Conservation (phyloP, 805 yeast genomes). For the Wickerhamomyces bovis region DNA sequence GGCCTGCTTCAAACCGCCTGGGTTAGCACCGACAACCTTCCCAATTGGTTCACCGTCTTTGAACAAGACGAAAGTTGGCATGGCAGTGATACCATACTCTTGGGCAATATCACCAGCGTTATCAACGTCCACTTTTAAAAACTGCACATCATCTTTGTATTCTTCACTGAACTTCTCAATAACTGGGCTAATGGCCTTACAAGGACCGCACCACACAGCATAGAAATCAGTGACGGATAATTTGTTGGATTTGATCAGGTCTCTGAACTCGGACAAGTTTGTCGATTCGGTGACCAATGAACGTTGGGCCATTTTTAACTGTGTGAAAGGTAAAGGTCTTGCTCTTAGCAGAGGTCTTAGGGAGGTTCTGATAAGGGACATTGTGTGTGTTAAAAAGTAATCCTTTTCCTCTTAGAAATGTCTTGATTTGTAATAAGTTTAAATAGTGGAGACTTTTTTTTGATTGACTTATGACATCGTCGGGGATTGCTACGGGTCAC, state of each 20-base stretch:
- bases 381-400: neutral
- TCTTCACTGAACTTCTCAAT: slow-evolving; percentile 35
- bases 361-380: neutral
- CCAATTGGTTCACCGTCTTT: slow-evolving; percentile 54
- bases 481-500: neutral
- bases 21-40: slow-evolving; percentile 59
- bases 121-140: slow-evolving; percentile 71
- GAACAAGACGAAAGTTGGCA: slow-evolving; percentile 69
- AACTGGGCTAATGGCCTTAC: slow-evolving; percentile 62
- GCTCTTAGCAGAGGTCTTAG: neutral
- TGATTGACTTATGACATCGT: too few relatives aligned
- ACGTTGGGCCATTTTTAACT: neutral
- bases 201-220: slow-evolving; percentile 79
- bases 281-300: slow-evolving; percentile 29
- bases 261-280: slow-evolving; percentile 30
- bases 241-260: slow-evolving; percentile 29
- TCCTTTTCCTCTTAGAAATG: neutral
- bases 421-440: neutral
- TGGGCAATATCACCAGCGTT: slow-evolving; percentile 51
- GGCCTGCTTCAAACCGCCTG: slow-evolving; percentile 27
- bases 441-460: neutral
- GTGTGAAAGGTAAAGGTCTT: neutral
- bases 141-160: slow-evolving; percentile 44
- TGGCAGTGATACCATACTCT: slow-evolving; percentile 58
- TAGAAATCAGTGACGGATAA: slow-evolving; percentile 56